Conservation (phyloP, 495 filamentous ascomycete genomes). For the Annulohypoxylon maeteangense region DNA sequence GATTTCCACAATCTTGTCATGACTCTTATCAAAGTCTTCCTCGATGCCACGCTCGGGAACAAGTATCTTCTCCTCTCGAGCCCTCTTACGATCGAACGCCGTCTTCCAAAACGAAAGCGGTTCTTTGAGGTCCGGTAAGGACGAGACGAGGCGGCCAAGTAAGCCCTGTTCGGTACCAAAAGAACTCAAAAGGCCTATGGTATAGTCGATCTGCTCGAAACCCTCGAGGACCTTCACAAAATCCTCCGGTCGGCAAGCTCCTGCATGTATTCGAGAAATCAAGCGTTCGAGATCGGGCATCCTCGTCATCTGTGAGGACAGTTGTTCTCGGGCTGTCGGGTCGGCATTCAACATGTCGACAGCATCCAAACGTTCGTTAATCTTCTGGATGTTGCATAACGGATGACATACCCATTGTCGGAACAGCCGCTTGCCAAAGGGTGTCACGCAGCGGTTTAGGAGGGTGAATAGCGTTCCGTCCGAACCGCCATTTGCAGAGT, state of each 20-base stretch:
- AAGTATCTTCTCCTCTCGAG: constrained; percentile 74
- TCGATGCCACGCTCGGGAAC: constrained; percentile 92
- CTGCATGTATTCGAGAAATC: constrained; percentile 94
- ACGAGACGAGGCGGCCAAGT: constrained; percentile 80
- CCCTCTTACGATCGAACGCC: constrained; percentile 88
- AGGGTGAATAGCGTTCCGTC: constrained; percentile 91
- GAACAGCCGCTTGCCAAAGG: constrained; percentile 96
- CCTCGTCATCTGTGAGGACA: constrained; percentile 84
- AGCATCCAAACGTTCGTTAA: constrained; percentile 95
- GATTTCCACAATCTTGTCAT: constrained; percentile 77
- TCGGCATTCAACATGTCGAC: constrained; percentile 93
- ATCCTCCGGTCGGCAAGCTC: constrained; percentile 85
- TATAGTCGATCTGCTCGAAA: constrained; percentile 96
- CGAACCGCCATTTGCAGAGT: constrained; percentile 85
- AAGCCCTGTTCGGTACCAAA: constrained; percentile 80
- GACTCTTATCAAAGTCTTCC: constrained; percentile 89
- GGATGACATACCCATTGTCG: constrained; percentile 99
- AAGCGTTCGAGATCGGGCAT: constrained; percentile 95
- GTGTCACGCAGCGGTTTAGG: constrained; percentile 93
- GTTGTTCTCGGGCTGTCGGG: constrained; percentile 77
- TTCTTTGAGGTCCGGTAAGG: constrained; percentile 84
- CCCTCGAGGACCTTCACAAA: constrained; percentile 96
- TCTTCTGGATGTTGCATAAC: constrained; percentile 82
- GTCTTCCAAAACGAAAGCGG: constrained; percentile 88
- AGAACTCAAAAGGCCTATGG: constrained; percentile 77